Evolutionary conservation across 2,329 filamentous ascomycete genomes (phyloP), one percentile per base, ranked within the genome.

Genomic region (Alternaria triticina): DNA sequence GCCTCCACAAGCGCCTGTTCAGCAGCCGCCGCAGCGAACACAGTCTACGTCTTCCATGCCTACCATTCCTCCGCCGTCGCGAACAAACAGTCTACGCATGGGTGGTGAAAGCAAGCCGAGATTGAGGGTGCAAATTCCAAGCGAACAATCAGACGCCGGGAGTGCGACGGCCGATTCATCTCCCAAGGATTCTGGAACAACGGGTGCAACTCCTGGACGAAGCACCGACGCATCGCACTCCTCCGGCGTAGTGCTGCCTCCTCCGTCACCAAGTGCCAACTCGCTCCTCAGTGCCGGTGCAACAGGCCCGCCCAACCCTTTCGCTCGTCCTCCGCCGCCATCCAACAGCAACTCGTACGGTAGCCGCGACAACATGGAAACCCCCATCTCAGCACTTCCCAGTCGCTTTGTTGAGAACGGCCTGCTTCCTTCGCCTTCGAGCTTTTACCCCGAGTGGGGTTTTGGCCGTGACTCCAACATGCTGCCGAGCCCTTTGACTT

Each of bases 121-220:
- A 57, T 85, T 99, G 50, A 97, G 93, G 71, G 93, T 99, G 5
- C 94, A 97, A 76, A 99, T 99, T 73, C 96, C 96, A 0, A 95
- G 94, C 69, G 96, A 97, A 74, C 89, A 90, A 44, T 96, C 93
- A 10, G 93, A 97, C 70, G 89, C 86, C 49, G 92, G 89, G 61
- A 91, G 87, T 64, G 91, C 89, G 49, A 92, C 91, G 4, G 92
- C 86, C 50, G 92, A 92, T 59, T 92, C 91, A 3, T 86, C 79
- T 78, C 87, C 79, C 83, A 91, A 74, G 80, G 85, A 86, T 45
- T 85, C 90, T 30, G 87, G 87, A 45, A 88, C 88, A 43, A 85
- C 87, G 17, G 85, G 83, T 7, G 74, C 85, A 2, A 88, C 89
- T 7, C 86, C 88, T 4, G 87, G 88, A 50, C 86, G 84, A 22